Conservation (phyloP, 345 rosid species). For the Nephelium lappaceum region DNA sequence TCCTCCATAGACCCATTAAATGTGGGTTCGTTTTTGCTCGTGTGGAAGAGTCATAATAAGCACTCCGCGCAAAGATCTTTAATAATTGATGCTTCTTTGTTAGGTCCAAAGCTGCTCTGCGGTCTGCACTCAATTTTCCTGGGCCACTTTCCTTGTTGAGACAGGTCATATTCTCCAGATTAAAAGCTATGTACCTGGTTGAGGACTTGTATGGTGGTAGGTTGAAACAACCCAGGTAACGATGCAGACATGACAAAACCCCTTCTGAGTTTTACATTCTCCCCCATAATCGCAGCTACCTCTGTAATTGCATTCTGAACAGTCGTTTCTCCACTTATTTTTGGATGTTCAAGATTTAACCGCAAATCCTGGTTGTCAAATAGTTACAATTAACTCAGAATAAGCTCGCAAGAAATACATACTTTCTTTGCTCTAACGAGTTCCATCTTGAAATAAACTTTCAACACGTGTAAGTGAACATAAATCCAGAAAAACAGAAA, state of each 20-base stretch:
- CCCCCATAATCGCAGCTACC: conserved; percentile 95
- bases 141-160: too few species aligned
- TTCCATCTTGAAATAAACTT: background rate
- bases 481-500: background rate
- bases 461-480: background rate
- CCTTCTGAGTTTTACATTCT: conserved; percentile 82
- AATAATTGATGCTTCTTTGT: too few species aligned
- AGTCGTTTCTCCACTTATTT: conserved; percentile 80
- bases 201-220: conserved; percentile 84
- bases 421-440: background rate
- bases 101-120: too few species aligned
- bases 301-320: conserved; percentile 82
- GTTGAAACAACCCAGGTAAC: conserved; percentile 61
- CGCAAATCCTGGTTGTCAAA: conserved; percentile 52
- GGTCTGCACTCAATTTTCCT: too few species aligned
- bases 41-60: too few species aligned
- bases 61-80: too few species aligned
- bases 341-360: conserved; percentile 84
- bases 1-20: too few species aligned
- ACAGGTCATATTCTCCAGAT: too few species aligned
- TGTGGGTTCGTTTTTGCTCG: too few species aligned
- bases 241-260: conserved; percentile 67
- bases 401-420: background rate
- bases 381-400: background rate
- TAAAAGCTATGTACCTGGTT: conserved; percentile 54